Evolutionary conservation across 495 filamentous ascomycete species (phyloP), one percentile per base, ranked within the genome.

Genomic region (Penicillium taxi): DNA sequence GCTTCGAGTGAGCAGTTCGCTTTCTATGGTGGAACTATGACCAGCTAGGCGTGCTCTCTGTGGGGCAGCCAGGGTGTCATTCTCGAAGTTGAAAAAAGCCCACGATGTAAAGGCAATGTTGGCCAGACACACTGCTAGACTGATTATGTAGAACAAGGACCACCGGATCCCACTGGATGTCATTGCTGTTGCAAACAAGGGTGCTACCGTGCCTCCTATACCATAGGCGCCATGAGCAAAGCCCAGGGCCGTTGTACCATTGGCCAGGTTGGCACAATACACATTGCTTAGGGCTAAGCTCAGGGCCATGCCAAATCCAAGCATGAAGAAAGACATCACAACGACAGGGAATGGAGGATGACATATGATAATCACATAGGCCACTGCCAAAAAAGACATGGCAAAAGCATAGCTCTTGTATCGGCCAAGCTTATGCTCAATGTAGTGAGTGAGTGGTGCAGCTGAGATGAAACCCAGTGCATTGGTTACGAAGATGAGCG

Each of bases 401-500:
- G 77, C 66, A 4, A 82, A 37, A 3, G 77, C 68, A 17, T 84
- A 64, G 18, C 72, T 67, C 36, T 68, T 78, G 0, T 76, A 75
- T 13, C 81, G 74, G 7, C 86, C 84, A 1, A 88, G 44, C 17
- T 66, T 62, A 4, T 46, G 37, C 2, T 73, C 65, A 8, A 78
- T 57, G 22, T 48, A 27, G 53, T 63, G 48, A 24, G 77, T 74
- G 41, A 78, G 65, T 16, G 81, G 76, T 2, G 84, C 84, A 3
- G 81, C 81, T 27, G 69, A 48, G 48, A 88, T 78, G 63, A 86
- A 93, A 14, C 86, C 86, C 11, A 81, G 33, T 0, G 86, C 85
- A 44, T 83, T 84, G 26, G 78, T 69, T 17, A 94, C 72, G 66
- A 89, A 91, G 48, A 94, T 80, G 6, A 88, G 58, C 8, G 84